Conservation (phyloP, 176 grass and related monocot genomes). For the Typha latifolia region DNA sequence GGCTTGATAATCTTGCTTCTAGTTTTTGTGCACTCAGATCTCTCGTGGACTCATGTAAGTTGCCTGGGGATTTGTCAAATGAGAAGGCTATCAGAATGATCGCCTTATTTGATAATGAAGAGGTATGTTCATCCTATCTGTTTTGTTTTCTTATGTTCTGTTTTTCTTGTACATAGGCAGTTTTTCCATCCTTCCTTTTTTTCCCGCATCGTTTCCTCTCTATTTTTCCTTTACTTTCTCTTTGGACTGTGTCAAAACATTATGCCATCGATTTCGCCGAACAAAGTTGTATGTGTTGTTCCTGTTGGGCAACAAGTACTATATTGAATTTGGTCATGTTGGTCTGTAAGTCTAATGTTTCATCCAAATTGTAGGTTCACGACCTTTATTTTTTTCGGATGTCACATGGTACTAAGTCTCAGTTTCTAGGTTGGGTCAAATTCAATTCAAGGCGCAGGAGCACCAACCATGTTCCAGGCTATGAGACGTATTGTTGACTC, state of each 20-base stretch:
- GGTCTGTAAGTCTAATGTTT: not conserved
- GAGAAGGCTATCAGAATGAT: slow-evolving; percentile 84
- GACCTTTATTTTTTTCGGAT: not conserved
- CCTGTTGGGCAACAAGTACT: not conserved
- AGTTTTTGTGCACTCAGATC: slow-evolving; percentile 88
- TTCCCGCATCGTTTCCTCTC: no score
- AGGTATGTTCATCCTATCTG: slow-evolving; percentile 34
- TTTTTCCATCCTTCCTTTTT: no score
- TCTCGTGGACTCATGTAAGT: slow-evolving; percentile 61
- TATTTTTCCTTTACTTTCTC: no score
- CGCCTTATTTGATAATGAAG: slow-evolving; percentile 96
- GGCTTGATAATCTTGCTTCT: slow-evolving; percentile 94
- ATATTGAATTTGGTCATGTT: not conserved
- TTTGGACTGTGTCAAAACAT: no score
- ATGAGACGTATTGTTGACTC: slow-evolving; percentile 70
- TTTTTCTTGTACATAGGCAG: not conserved
- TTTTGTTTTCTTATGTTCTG: not conserved
- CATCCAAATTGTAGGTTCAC: not conserved
- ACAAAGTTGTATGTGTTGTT: not conserved
- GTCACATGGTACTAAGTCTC: slow-evolving; percentile 3
- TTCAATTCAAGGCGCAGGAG: slow-evolving; percentile 87
- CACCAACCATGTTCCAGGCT: slow-evolving; percentile 87
- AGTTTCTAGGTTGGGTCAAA: slow-evolving; percentile 72
- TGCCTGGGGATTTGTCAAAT: slow-evolving; percentile 43
- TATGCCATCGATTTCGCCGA: no score